Evolutionary conservation across 2,329 filamentous ascomycete genomes (phyloP), one percentile per base, ranked within the genome.

Genomic region (Botryotinia convoluta): DNA sequence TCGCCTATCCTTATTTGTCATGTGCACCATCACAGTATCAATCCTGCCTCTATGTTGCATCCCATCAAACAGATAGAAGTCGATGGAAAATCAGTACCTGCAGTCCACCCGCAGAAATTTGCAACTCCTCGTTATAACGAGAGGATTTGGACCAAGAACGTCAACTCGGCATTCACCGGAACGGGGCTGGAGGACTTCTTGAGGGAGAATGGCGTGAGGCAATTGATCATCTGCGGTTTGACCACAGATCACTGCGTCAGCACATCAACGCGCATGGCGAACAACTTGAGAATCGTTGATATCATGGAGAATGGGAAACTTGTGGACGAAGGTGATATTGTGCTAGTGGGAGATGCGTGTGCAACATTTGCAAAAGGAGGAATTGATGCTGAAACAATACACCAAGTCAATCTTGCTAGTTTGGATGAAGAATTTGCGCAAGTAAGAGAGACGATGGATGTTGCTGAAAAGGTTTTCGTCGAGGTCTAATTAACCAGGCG

Each of bases 21-120:
- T 68, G 48, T 68, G 26, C 26, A 68, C 9, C 45, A 68, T 57
- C 64, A 68, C 64, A 68, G 64, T n/a, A 68, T 54, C 26, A 14
- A 57, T 29, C 64, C 45, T 18, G 29, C n/a, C 5, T 68, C 45
- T 42, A 26, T 67, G 7, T 20, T 57, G 35, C 64, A 54, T 68
- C 64, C 45, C 45, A 68, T 57, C 35, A 68, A 68, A 7, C 64
- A 57, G 45, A 57, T 68, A 54, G 45, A 68, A 22, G 7, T 57
- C 37, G 35, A 42, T 57, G 48, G 45, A 48, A 57, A 22, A 54
- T 68, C 16, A 16, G 48, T 68, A 32, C 48, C 35, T 39, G 48
- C 45, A 22, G 64, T 68, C 35, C 64, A 54, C 26, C 26, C 64
- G 10, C 64, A 42, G 35, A 54, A 22, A 48, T 57, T 68, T 22